phyloP scores from a whole-genome alignment of 805 yeast species.

The Saturnispora saitoi region DNA sequence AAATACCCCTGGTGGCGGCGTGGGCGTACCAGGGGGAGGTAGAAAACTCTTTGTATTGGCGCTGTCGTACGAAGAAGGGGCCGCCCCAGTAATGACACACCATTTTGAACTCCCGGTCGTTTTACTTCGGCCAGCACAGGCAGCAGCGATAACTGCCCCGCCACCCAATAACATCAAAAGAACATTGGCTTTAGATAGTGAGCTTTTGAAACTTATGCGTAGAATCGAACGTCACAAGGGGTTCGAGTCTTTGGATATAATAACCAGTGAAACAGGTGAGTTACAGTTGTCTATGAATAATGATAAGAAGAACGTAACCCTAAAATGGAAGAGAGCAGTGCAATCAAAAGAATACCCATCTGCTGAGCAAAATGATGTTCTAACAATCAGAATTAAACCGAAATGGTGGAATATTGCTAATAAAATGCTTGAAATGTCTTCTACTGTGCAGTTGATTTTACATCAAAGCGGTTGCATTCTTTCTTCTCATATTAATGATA shows the following conservation, averaged over 20 bases:
- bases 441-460: constrained; percentile 50
- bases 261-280: constrained; percentile 37
- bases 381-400: constrained; percentile 34
- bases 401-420: constrained; percentile 65
- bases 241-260: constrained; percentile 41
- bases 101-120: constrained; percentile 66
- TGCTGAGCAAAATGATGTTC: constrained; percentile 11
- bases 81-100: constrained; percentile 36
- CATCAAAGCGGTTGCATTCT: constrained; percentile 45
- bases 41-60: constrained; percentile 1
- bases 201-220: constrained; percentile 40
- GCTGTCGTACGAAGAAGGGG: background rate
- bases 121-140: constrained; percentile 46
- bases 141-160: constrained; percentile 14
- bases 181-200: background rate
- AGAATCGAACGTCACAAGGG: constrained; percentile 59
- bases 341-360: constrained; percentile 18
- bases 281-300: constrained; percentile 46
- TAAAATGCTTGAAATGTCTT: constrained; percentile 51
- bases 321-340: constrained; percentile 48
- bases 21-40: background rate
- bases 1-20: background rate
- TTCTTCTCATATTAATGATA: constrained; percentile 59
- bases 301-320: constrained; percentile 44
- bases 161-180: background rate